A percentile compares a stretch with the other conserved stretches of the same genome.
Conservation (phyloP, 441 rosid species). For the Syzygium syzygioides region DNA sequence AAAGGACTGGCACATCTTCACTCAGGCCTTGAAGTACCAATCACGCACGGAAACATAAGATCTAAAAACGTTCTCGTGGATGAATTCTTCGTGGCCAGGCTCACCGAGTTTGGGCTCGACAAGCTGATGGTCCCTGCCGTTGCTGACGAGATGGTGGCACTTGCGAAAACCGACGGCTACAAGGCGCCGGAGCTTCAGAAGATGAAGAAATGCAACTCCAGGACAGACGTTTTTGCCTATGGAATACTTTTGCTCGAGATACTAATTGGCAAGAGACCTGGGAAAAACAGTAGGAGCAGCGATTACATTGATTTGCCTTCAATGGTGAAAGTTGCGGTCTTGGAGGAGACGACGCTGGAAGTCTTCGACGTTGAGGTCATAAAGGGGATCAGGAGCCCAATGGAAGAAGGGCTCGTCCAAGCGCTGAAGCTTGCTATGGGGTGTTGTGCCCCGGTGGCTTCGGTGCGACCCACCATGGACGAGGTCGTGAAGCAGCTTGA, state of each 20-base stretch:
- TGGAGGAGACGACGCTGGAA: slow-evolving; percentile 95
- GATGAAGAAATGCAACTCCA: slow-evolving; percentile 95
- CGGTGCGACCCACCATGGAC: slow-evolving; percentile 91
- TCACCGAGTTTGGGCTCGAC: slow-evolving; percentile 90
- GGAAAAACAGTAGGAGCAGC: slow-evolving; percentile 54
- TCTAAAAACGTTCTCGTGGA: slow-evolving; percentile 92
- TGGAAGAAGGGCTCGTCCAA: slow-evolving; percentile 96
- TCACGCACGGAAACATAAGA: slow-evolving; percentile 82
- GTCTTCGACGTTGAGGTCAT: slow-evolving; percentile 79
- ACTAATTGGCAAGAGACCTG: slow-evolving; percentile 85
- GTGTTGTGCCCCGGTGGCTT: slow-evolving; percentile 88
- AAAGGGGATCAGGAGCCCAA: slow-evolving; percentile 83
- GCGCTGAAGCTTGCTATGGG: slow-evolving; percentile 98
- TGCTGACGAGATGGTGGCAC: slow-evolving; percentile 90
- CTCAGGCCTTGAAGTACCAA: slow-evolving; percentile 64
- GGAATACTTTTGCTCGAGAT: slow-evolving; percentile 90
- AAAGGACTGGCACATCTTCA: slow-evolving; percentile 88
- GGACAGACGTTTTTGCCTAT: slow-evolving; percentile 91
- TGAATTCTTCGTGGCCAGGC: slow-evolving; percentile 72
- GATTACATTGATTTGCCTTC: slow-evolving; percentile 82
- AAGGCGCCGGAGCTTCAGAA: slow-evolving; percentile 94
- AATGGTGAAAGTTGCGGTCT: slow-evolving; percentile 82
- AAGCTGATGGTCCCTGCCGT: slow-evolving; percentile 84
- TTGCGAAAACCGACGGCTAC: slow-evolving; percentile 80
- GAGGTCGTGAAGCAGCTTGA: slow-evolving; percentile 96